phyloP scores from a whole-genome alignment of 1,139 yeast species.

The Geotrichum aggregatum region DNA sequence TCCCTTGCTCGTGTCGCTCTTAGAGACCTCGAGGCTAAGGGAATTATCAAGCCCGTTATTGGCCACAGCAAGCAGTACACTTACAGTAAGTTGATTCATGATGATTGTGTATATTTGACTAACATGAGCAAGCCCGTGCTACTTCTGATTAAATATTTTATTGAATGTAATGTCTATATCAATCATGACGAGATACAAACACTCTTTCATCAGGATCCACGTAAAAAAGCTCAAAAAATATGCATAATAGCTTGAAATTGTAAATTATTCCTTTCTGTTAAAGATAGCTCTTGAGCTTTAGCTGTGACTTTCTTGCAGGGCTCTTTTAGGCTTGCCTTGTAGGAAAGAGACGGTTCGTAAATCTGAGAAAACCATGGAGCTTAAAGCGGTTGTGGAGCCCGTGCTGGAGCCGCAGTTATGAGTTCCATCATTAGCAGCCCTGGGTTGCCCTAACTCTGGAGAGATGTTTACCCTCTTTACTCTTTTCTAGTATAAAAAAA shows the following conservation, averaged over 20 bases:
- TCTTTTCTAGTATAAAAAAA: background rate
- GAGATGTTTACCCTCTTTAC: background rate
- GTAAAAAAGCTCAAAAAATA: no score
- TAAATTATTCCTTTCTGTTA: no score
- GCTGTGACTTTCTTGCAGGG: no score
- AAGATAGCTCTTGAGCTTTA: no score
- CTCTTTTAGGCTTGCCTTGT: no score
- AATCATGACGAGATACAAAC: background rate
- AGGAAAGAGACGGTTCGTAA: no score
- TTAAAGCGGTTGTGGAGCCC: no score
- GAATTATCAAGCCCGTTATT: slow-evolving; percentile 90
- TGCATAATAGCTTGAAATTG: no score
- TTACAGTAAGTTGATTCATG: slow-evolving; percentile 47
- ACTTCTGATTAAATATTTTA: slow-evolving; percentile 18
- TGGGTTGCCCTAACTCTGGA: slow-evolving; percentile 1
- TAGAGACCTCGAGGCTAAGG: slow-evolving; percentile 91
- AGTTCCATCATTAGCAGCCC: no score
- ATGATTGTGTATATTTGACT: background rate
- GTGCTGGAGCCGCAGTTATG: no score
- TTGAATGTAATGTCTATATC: slow-evolving; percentile 10
- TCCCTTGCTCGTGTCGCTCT: slow-evolving; percentile 98
- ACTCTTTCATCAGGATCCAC: background rate
- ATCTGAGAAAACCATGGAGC: no score
- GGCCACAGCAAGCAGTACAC: slow-evolving; percentile 96
- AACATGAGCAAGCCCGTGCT: slow-evolving; percentile 19